Percentiles rank a stretch among this genome's conserved stretches.
These are phyloP conservation scores for Emmonsiellopsis sp. DNA, from an alignment of 2,329 filamentous ascomycete species.

Conservation along the genomic window DNA sequence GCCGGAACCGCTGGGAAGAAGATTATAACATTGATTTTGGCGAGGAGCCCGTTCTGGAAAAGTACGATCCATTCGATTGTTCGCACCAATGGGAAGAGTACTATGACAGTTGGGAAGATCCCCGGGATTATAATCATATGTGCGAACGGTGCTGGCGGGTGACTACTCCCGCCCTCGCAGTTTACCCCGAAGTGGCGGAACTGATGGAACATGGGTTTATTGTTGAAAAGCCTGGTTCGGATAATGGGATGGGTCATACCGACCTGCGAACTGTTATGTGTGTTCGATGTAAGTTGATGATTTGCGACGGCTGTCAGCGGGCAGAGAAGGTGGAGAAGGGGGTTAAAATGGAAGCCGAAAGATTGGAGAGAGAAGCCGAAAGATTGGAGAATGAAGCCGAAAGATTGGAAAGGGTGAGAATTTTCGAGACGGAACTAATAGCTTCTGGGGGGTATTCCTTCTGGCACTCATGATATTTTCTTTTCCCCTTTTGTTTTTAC, in stretches of 20 bases:
- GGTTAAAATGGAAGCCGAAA: neutral
- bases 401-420: no score
- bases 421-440: no score
- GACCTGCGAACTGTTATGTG: neutral
- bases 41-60: conserved; percentile 11
- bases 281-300: neutral
- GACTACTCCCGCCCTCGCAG: neutral
- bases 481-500: neutral
- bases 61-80: conserved; percentile 7
- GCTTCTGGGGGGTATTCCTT: no score
- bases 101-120: neutral
- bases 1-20: conserved; percentile 13
- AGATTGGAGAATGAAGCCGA: no score
- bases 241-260: neutral
- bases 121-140: neutral
- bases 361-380: no score
- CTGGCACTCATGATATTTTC: neutral
- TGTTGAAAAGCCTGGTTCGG: neutral
- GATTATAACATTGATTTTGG: conserved; percentile 30
- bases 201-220: conserved; percentile 8
- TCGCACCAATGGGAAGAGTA: conserved; percentile 4
- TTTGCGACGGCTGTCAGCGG: neutral
- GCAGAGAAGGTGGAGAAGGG: neutral
- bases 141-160: conserved; percentile 12
- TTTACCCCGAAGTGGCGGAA: conserved; percentile 4